Evolutionary conservation across 352 stramenopile genomes (phyloP).

Genomic region (Halophytophthora batemanensis): DNA sequence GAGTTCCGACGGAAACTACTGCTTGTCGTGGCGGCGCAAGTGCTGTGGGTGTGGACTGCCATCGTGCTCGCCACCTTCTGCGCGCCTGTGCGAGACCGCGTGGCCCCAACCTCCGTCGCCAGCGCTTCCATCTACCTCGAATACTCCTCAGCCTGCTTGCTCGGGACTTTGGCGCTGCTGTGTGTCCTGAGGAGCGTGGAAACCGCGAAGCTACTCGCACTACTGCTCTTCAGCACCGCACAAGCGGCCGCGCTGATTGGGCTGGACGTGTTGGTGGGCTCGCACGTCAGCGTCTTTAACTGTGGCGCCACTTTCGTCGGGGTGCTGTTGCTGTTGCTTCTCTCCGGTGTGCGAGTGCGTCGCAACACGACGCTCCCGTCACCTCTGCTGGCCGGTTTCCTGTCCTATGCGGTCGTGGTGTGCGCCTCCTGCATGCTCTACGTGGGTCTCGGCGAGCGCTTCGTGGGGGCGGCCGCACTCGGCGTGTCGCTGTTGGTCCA

Average conservation of each 20-base stretch:
- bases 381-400: too few relatives aligned
- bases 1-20: constrained; percentile 36
- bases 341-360: constrained; percentile 13
- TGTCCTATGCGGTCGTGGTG: too few relatives aligned
- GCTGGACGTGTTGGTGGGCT: constrained; percentile 28
- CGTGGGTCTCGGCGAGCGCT: too few relatives aligned
- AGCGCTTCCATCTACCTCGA: constrained; percentile 9
- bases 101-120: constrained; percentile 12
- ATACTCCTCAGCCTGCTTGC: constrained; percentile 2
- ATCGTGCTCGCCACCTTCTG: constrained; percentile 24
- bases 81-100: constrained; percentile 11
- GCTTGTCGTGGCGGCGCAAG: constrained; percentile 23
- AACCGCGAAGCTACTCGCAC: constrained; percentile 26
- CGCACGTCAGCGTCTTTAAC: constrained; percentile 38
- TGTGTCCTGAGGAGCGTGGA: constrained; percentile 27
- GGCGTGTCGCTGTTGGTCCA: not conserved
- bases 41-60: constrained; percentile 23
- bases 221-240: constrained; percentile 27
- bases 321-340: constrained; percentile 24
- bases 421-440: too few relatives aligned
- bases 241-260: constrained; percentile 30
- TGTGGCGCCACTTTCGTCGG: constrained; percentile 33
- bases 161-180: constrained; percentile 18
- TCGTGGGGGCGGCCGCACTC: too few relatives aligned
- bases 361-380: constrained; percentile 4